Evolutionary conservation across 2,329 filamentous ascomycete genomes (phyloP), one percentile per base, ranked within the genome.

Genomic region (Paramyrothecium roridum): DNA sequence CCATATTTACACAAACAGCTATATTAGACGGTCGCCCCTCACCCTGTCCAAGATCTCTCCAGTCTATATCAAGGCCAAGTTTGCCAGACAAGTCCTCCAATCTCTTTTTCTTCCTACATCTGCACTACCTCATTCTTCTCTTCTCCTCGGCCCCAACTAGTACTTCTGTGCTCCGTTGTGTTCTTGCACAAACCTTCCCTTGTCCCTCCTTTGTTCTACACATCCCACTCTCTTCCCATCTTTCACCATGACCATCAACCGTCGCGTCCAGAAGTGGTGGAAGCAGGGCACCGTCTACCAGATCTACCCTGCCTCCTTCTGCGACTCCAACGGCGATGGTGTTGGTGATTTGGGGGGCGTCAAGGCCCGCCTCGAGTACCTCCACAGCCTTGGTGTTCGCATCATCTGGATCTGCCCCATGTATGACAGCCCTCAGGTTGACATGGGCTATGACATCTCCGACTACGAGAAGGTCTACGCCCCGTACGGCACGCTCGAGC

Each of bases 361-460:
- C 55, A 80, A 81, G 12, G 79, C 79, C 46, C 83, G 85, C 58
- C 73, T 89, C 1, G 77, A 84, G 61, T 87, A 89, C 65, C 75
- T 89, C 43, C 74, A 83, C 63, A 70, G 73, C 2, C 70, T 90
- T 0, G 86, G 86, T 1, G 74, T 87, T 11, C 81, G 89, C 62
- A 78, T 85, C 8, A 74, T 91, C 50, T 90, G 87, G 87, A 70
- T 86, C 1, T 88, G 81, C 48, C 88, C 87, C 13, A 83, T 88
- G 67, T 86, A 83, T 62, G 80, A 85, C 58, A 82, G 78, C 4
- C 87, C 87, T 0, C 82, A 87, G 63, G 73, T 83, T 3, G 86
- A 89, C 61, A 88, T 89, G 85, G 86, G 85, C 30, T 89, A 89
- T 64, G 87, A 89, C 64, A 83, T 89, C 50, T 78, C 81, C 22